These are phyloP conservation scores for Diversispora eburnea DNA, from an alignment of 192 early-diverging fungal species.

Conservation along the genomic window DNA sequence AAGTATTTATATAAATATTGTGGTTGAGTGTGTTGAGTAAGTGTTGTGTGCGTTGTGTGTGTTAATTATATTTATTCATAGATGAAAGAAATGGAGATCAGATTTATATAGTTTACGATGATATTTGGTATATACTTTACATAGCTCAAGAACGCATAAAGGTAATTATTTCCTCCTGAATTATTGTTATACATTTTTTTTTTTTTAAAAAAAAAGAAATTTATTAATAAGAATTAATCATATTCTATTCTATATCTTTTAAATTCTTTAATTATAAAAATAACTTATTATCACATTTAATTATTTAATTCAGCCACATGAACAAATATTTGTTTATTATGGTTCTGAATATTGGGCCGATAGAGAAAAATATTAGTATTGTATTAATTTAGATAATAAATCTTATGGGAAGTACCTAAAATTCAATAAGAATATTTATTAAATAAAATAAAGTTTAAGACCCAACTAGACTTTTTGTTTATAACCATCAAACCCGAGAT, in stretches of 20 bases:
- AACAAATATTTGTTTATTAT: slow-evolving; percentile 28
- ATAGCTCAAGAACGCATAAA: slow-evolving; percentile 1
- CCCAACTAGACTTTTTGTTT: too few species aligned
- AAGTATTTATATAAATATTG: not conserved
- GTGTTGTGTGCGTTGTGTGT: not conserved
- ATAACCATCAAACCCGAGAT: too few species aligned
- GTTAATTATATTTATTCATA: not conserved
- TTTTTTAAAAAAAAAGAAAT: not conserved
- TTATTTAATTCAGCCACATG: slow-evolving; percentile 1
- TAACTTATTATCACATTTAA: too few species aligned
- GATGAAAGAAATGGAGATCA: slow-evolving; percentile 13
- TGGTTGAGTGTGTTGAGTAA: too few species aligned
- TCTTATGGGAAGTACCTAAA: too few species aligned
- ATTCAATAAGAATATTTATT: too few species aligned
- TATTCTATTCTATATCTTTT: not conserved
- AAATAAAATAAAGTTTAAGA: too few species aligned
- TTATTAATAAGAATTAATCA: not conserved
- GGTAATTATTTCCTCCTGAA: slow-evolving; percentile 1
- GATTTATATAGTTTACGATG: slow-evolving; percentile 14
- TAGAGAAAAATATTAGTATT: slow-evolving; percentile 13
- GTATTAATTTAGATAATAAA: not conserved
- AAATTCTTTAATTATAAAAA: not conserved
- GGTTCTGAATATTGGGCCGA: slow-evolving; percentile 23
- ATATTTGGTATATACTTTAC: slow-evolving; percentile 16
- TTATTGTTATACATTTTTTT: not conserved